Base-by-base conservation (phyloP, 1,284 basidiomycete species). In the Fomes fomentarius region DNA sequence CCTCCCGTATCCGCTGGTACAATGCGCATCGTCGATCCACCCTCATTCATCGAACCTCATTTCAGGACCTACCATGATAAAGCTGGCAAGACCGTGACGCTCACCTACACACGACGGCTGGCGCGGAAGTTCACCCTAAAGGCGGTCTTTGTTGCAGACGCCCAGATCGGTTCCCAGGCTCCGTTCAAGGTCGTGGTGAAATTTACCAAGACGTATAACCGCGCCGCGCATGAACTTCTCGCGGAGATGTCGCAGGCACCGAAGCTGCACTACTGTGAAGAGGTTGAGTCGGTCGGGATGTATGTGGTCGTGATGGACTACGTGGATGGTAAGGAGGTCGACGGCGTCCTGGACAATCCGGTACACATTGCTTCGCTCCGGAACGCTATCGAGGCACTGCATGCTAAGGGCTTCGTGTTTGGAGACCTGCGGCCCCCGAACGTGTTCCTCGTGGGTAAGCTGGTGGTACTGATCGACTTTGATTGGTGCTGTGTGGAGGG, bases 291-390 rank as follows among this genome's bases (percentile, higher is more conserved):
- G 14, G 50, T 56, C 3, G 60, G 56, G n/a, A 52, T 60, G 56
- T 42, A 46, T 26, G 60, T 65, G 47, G 58, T 63, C 38, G 60
- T 66, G 10, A 66, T 63, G 65, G 65, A 65, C 41, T 60, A 52
- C 37, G 41, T 66, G 19, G 37, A 34, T 24, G 44, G 19, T 38
- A 35, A 17, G 25, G 33, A 22, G 37, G 33, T 25, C n/a, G n/a
- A n/a, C n/a, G n/a, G n/a, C n/a, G n/a, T n/a, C n/a, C n/a, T n/a
- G n/a, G n/a, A n/a, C n/a, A n/a, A n/a, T n/a, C n/a, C n/a, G n/a
- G n/a, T n/a, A n/a, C n/a, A n/a, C n/a, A n/a, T n/a, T n/a, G n/a
- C n/a, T n/a, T n/a, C n/a, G n/a, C n/a, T n/a, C n/a, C n/a, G n/a
- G n/a, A n/a, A n/a, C n/a, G n/a, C n/a, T n/a, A n/a, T n/a, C n/a